Evolutionary conservation across 345 rosid genomes (phyloP).

Genomic region (Anastatica hierochuntica): DNA sequence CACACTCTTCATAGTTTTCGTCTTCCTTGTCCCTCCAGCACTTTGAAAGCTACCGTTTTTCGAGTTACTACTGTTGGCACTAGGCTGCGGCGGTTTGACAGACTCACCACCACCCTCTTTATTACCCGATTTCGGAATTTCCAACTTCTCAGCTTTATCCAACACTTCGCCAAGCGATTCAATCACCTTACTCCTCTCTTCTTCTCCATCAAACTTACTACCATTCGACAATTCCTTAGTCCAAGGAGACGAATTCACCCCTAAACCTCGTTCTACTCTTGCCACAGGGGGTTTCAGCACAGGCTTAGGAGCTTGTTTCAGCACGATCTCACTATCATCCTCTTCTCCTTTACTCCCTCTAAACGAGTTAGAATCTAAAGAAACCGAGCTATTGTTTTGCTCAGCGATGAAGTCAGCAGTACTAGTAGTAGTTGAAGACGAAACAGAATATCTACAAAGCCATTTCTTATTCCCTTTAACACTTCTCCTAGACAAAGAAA

Average conservation of each 20-base stretch:
- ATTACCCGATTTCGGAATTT: constrained; percentile 31
- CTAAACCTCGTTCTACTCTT: constrained; percentile 25
- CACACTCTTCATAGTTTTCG: constrained; percentile 79
- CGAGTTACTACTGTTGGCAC: constrained; percentile 21
- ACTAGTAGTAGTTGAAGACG: constrained; percentile 30
- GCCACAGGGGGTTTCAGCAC: constrained; percentile 43
- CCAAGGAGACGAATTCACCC: constrained; percentile 31
- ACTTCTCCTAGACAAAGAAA: constrained; percentile 43
- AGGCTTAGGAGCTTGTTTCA: constrained; percentile 79
- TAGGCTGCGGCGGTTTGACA: constrained; percentile 20
- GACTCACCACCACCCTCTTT: constrained; percentile 33
- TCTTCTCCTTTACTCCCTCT: constrained; percentile 29
- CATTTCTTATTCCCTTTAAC: constrained; percentile 49
- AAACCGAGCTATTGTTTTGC: constrained; percentile 37
- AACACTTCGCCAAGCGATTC: constrained; percentile 85
- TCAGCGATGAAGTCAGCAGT: constrained; percentile 67
- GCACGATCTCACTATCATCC: constrained; percentile 45
- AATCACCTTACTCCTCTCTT: constrained; percentile 59
- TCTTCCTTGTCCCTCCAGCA: constrained; percentile 29
- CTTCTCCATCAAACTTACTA: constrained; percentile 30
- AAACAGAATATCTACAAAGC: constrained; percentile 75
- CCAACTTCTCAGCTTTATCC: constrained; percentile 82
- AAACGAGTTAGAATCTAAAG: constrained; percentile 39
- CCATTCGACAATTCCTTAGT: constrained; percentile 18
- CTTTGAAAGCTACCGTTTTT: constrained; percentile 23